These are phyloP conservation scores for Calonectria hawksworthii DNA, from an alignment of 2,329 filamentous ascomycete genomes.

Conservation along the genomic window DNA sequence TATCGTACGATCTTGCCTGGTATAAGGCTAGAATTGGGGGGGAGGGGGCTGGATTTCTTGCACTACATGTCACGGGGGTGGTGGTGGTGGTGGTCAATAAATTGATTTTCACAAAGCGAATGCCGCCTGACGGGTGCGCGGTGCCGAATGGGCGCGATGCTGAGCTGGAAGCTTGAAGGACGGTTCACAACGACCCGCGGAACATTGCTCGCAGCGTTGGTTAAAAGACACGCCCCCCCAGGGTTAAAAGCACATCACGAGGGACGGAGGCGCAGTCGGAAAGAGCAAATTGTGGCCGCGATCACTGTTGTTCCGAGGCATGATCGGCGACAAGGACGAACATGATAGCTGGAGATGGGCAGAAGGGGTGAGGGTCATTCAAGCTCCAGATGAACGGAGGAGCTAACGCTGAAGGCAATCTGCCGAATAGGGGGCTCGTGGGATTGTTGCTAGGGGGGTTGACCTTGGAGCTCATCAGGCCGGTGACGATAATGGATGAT, in stretches of 20 bases:
- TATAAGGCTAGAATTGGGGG: slow-evolving; percentile 10
- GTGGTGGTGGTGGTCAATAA: slow-evolving; percentile 8
- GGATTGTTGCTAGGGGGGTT: slow-evolving; percentile 9
- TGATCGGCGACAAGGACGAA: slow-evolving; percentile 41
- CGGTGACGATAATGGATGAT: slow-evolving; percentile 2
- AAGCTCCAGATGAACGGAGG: slow-evolving; percentile 34
- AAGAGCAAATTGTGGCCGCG: slow-evolving; percentile 29
- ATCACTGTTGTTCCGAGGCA: slow-evolving; percentile 36
- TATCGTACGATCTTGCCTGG: slow-evolving; percentile 36
- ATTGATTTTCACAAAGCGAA: background rate
- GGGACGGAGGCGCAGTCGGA: slow-evolving; percentile 33
- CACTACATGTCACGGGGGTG: slow-evolving; percentile 35
- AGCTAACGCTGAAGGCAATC: slow-evolving; percentile 40
- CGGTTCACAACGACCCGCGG: background rate
- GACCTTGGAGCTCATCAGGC: background rate
- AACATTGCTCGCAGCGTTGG: background rate
- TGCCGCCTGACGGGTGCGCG: background rate
- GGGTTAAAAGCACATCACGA: slow-evolving; percentile 6
- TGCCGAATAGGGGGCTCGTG: slow-evolving; percentile 41
- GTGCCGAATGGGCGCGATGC: background rate
- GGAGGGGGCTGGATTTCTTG: slow-evolving; percentile 14
- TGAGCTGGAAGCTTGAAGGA: background rate
- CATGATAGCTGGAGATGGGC: slow-evolving; percentile 27
- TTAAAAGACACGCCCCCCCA: background rate
- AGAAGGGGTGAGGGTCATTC: slow-evolving; percentile 33